Evolutionary conservation across 805 yeast genomes (phyloP), one percentile per base, ranked within the genome.

Genomic region (Starmerella apis): DNA sequence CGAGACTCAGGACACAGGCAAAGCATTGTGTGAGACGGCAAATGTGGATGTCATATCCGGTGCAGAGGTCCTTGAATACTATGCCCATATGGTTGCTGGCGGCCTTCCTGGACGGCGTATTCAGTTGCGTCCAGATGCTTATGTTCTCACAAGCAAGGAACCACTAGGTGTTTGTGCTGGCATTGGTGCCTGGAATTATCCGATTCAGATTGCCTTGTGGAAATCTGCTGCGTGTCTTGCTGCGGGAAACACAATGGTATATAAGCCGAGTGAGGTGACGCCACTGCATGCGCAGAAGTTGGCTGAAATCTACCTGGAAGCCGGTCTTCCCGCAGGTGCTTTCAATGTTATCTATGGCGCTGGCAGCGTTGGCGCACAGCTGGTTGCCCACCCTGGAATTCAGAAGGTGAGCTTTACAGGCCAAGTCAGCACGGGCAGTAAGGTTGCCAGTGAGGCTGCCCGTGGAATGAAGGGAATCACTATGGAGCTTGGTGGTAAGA

Each of bases 341-440:
- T 74, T 81, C 57, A 82, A 83, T 66, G 76, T 84, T 39, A 65
- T 82, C 49, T 75, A 80, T 43, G 94, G 84, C 1, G 73, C 68
- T 55, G 94, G 92, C 48, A 74, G 69, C 49, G 83, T 83, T 9
- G 94, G 94, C 47, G 70, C 76, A 49, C 50, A 39, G 20, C 66
- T 84, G 56, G 79, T 85, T 3, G 57, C 68, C 13, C 88, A 82
- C 63, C 63, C 68, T 49, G 78, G 69, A 43, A 78, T 86, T 62
- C 80, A 81, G 68, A 86, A 86, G 73, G 75, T 86, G 64, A 92
- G 95, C 14, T 86, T 86, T 70, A 86, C 96, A 50, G 96, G 96
- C 57, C 86, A 95, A 42, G 86, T 95, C 49, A 85, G 82, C 44
- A 81, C 86, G 51, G 96, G 96, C 65, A 79, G 79, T 66, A 68